These are phyloP conservation scores for Penicillium canariense DNA, from an alignment of 495 filamentous ascomycete species.

Conservation along the genomic window DNA sequence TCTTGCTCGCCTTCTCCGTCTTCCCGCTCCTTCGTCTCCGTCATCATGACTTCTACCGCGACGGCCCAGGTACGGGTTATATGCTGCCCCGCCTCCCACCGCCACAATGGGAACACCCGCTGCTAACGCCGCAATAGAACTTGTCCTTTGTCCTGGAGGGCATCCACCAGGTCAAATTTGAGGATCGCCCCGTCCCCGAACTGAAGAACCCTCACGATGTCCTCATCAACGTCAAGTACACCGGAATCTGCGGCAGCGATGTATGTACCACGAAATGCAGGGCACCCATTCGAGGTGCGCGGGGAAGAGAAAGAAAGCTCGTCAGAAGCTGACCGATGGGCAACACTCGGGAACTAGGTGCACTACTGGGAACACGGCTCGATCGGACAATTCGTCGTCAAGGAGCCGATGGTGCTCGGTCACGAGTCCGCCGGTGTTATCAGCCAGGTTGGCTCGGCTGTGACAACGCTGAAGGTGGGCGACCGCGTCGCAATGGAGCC, in stretches of 20 bases:
- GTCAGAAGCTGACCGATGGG: not conserved
- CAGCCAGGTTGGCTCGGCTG: slow-evolving; percentile 58
- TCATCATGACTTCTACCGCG: slow-evolving; percentile 13
- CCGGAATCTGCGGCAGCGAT: slow-evolving; percentile 88
- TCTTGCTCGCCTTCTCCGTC: not conserved
- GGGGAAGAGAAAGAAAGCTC: not conserved
- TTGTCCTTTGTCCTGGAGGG: slow-evolving; percentile 83
- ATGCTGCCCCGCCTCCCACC: not conserved
- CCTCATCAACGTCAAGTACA: slow-evolving; percentile 78
- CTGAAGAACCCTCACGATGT: slow-evolving; percentile 70
- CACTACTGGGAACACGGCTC: slow-evolving; percentile 87
- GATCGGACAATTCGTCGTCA: slow-evolving; percentile 79
- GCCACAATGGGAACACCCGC: not conserved
- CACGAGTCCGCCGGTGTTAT: slow-evolving; percentile 86
- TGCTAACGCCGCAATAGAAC: slow-evolving; percentile 55
- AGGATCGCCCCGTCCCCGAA: slow-evolving; percentile 71
- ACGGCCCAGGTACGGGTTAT: slow-evolving; percentile 25
- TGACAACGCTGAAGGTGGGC: slow-evolving; percentile 42
- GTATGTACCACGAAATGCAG: slow-evolving; percentile 39
- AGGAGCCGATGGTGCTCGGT: slow-evolving; percentile 86
- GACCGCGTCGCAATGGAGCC: slow-evolving; percentile 55
- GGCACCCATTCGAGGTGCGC: not conserved
- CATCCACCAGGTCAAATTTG: slow-evolving; percentile 66
- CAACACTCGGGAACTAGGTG: slow-evolving; percentile 39
- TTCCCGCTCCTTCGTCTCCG: not conserved